Evolutionary conservation across 176 grass and related monocot species (phyloP).

Genomic region (Avena eriantha): DNA sequence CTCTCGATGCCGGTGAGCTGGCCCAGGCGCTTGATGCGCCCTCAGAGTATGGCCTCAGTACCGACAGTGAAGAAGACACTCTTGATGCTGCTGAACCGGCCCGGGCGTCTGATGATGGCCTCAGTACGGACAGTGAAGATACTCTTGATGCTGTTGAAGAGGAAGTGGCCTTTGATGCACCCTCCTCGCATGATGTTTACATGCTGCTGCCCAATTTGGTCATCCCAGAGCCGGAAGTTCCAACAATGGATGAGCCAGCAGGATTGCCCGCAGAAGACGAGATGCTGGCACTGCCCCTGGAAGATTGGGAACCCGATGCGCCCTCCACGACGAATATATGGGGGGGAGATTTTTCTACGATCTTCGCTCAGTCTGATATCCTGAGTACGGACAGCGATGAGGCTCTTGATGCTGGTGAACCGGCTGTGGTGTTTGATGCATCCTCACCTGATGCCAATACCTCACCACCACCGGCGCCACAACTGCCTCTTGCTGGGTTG

Average conservation of each 20-base stretch:
- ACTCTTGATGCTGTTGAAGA: no score
- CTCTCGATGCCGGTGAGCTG: conserved; percentile 22
- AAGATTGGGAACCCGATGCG: not conserved
- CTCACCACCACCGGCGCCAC: not conserved
- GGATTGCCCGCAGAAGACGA: not conserved
- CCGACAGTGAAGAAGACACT: not conserved
- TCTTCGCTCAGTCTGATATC: not conserved
- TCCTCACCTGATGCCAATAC: not conserved
- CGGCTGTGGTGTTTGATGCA: not conserved
- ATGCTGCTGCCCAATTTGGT: not conserved
- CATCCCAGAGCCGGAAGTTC: not conserved
- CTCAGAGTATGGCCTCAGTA: not conserved
- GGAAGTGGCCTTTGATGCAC: no score
- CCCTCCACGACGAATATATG: not conserved
- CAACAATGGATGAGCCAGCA: not conserved
- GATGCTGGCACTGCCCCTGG: not conserved
- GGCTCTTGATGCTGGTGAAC: not conserved
- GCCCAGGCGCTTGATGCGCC: not conserved
- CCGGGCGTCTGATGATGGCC: no score
- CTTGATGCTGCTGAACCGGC: not conserved
- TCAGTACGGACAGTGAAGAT: no score
- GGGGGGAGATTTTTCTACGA: not conserved
- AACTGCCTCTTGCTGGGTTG: not conserved
- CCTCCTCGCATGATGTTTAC: not conserved
- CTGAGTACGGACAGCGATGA: not conserved